phyloP scores from a whole-genome alignment of 495 filamentous ascomycete species.

The Penicillium alfredii region DNA sequence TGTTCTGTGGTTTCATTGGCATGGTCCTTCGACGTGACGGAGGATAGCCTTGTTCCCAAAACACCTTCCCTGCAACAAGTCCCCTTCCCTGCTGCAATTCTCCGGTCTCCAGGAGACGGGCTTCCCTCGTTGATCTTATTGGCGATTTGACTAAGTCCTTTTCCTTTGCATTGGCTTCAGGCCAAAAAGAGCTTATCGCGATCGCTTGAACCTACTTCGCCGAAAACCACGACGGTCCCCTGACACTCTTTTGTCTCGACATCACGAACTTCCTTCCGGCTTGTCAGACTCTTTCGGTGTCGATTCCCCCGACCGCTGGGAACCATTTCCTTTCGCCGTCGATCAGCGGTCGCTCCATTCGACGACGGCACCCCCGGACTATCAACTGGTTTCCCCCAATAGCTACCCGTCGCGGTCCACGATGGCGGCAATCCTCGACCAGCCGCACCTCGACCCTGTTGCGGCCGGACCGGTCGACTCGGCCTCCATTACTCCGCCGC shows the following conservation, averaged over 20 bases:
- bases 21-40: conserved; percentile 1
- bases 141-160: conserved; percentile 11
- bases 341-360: conserved; percentile 45
- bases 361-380: conserved; percentile 33
- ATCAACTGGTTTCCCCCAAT: conserved; percentile 9
- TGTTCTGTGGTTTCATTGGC: conserved; percentile 11
- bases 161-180: conserved; percentile 5
- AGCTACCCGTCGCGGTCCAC: conserved; percentile 10
- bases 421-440: conserved; percentile 35
- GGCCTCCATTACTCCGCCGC: conserved; percentile 41
- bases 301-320: conserved; percentile 44
- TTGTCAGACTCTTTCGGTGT: not conserved
- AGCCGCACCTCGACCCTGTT: conserved; percentile 23
- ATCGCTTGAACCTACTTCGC: conserved; percentile 10
- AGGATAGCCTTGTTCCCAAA: too few relatives aligned
- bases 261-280: conserved; percentile 1
- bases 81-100: conserved; percentile 4
- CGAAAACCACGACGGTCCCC: not conserved
- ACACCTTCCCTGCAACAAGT: conserved; percentile 1
- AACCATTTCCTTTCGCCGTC: conserved; percentile 35
- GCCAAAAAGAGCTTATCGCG: conserved; percentile 25
- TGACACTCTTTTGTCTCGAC: conserved; percentile 1
- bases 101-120: too few relatives aligned
- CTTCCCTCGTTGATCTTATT: conserved; percentile 9
- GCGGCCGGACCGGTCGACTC: conserved; percentile 25